Base-by-base conservation (phyloP, 352 stramenopile species). In the Phytophthora hibernalis region DNA sequence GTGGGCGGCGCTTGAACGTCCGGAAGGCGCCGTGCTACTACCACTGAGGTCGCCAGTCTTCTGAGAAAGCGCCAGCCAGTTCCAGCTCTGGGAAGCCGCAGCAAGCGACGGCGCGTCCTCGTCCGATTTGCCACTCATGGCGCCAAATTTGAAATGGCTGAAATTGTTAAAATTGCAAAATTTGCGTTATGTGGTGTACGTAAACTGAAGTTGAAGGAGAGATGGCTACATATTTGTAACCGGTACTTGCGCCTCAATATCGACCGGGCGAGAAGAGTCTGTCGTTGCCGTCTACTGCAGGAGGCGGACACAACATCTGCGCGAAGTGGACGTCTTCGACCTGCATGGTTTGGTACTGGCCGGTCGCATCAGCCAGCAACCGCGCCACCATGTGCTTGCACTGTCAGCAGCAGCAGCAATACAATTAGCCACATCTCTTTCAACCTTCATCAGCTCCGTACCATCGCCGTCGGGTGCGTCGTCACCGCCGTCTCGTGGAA, bases 301-400 rank as follows among this genome's bases (percentile, higher is more conserved):
- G 37, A 16, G 47, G 43, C 45, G 79, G 70, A 63, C 80, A 88
- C 6, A 91, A 63, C 83, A 91, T 89, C 54, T 79, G 83, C 5
- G 83, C 71, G 45, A 88, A 87, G 55, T 89, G 65, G 18, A 57
- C 22, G 61, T 92, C 81, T 33, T 85, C 59, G 54, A 92, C 80
- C 45, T 76, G 67, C 56, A 90, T 74, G 37, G 24, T 72, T 54
- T 80, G 48, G 60, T 67, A 80, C 45, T 89, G 69, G 43, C 55
- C 65, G 31, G 73, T 87, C 7, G 81, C 79, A 43, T 90, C 81
- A 10, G 81, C 83, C 22, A 92, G 66, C 55, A 89, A 59, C 49
- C 79, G 54, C 31, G 83, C 83, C 30, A 88, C 70, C 51, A 92
- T 89, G 65, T 92, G 83, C 65, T 92, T 92, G 69, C 83, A 92